A percentile compares a stretch with the other conserved stretches of the same genome.
phyloP scores from a whole-genome alignment of 2,329 filamentous ascomycete genomes.

The Hymenoscyphus albidus region DNA sequence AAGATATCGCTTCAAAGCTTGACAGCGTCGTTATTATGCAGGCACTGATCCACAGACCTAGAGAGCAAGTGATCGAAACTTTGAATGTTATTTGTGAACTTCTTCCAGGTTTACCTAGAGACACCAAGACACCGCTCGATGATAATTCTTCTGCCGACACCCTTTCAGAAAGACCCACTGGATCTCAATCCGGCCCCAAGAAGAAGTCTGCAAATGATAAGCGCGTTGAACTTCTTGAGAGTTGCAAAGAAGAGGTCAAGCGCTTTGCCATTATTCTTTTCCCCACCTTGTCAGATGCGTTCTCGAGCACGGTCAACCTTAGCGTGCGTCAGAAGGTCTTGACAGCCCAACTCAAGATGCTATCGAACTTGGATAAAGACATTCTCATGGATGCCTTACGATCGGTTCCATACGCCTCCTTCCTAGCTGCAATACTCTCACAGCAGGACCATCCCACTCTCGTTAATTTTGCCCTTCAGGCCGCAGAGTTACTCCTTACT shows the following conservation, averaged over 20 bases:
- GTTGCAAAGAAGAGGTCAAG: slow-evolving; percentile 82
- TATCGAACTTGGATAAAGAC: slow-evolving; percentile 83
- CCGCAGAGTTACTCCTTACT: slow-evolving; percentile 80
- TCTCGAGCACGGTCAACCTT: slow-evolving; percentile 95
- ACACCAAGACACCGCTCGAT: slow-evolving; percentile 42
- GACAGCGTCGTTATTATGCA: slow-evolving; percentile 99
- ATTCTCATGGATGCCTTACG: slow-evolving; percentile 83
- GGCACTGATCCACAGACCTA: slow-evolving; percentile 88
- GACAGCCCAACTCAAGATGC: slow-evolving; percentile 94
- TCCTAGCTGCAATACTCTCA: slow-evolving; percentile 88
- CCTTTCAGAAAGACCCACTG: slow-evolving; percentile 40
- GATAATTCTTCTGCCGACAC: slow-evolving; percentile 44
- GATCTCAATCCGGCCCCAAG: slow-evolving; percentile 40
- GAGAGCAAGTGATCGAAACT: slow-evolving; percentile 95
- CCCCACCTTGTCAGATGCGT: slow-evolving; percentile 92
- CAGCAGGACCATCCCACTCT: slow-evolving; percentile 89
- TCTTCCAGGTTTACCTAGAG: slow-evolving; percentile 67
- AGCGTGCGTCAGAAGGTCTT: slow-evolving; percentile 93
- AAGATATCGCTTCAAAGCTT: slow-evolving; percentile 78
- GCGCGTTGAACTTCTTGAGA: slow-evolving; percentile 73
- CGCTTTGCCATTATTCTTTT: slow-evolving; percentile 91
- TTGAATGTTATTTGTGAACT: slow-evolving; percentile 96
- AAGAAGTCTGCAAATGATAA: slow-evolving; percentile 69
- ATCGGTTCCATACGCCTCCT: slow-evolving; percentile 90
- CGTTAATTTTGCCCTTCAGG: slow-evolving; percentile 82